Conservation (phyloP, 2,329 filamentous ascomycete species). For the Alternaria metachromatica region DNA sequence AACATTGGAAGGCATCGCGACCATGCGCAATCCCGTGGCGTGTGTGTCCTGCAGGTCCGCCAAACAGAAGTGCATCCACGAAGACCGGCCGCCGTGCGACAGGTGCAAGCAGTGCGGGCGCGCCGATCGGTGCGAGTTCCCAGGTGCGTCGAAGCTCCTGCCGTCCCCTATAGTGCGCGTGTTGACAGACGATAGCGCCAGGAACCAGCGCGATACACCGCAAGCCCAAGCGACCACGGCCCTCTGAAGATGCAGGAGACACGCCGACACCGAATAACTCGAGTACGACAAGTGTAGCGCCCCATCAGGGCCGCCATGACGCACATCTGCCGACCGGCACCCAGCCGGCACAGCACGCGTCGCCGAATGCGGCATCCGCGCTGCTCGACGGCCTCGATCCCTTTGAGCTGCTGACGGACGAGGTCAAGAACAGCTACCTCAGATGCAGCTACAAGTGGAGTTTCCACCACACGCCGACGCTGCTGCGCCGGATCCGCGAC, state of each 20-base stretch:
- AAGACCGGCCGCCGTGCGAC: conserved; percentile 49
- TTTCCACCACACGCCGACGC: conserved; percentile 51
- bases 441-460: conserved; percentile 53
- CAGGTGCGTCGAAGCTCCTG: background rate
- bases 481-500: conserved; percentile 48
- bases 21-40: conserved; percentile 50
- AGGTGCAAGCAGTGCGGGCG: conserved; percentile 46
- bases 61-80: conserved; percentile 51
- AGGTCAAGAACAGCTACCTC: conserved; percentile 52
- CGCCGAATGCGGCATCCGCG: conserved; percentile 36
- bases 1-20: background rate
- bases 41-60: conserved; percentile 49
- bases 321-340: conserved; percentile 34
- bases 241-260: conserved; percentile 29
- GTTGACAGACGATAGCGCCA: conserved; percentile 34
- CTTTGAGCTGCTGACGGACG: conserved; percentile 49
- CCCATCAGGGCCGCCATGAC: conserved; percentile 28
- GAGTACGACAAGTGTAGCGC: conserved; percentile 11
- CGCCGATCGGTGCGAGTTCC: conserved; percentile 37
- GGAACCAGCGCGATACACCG: conserved; percentile 49
- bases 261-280: conserved; percentile 18
- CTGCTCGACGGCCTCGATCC: conserved; percentile 45
- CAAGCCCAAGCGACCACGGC: conserved; percentile 46
- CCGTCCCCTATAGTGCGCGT: background rate
- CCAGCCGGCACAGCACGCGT: conserved; percentile 24